A percentile compares a stretch with the other conserved stretches of the same genome.
Conservation (phyloP, 495 filamentous ascomycete genomes). For the Amphirosellinia nigrospora region DNA sequence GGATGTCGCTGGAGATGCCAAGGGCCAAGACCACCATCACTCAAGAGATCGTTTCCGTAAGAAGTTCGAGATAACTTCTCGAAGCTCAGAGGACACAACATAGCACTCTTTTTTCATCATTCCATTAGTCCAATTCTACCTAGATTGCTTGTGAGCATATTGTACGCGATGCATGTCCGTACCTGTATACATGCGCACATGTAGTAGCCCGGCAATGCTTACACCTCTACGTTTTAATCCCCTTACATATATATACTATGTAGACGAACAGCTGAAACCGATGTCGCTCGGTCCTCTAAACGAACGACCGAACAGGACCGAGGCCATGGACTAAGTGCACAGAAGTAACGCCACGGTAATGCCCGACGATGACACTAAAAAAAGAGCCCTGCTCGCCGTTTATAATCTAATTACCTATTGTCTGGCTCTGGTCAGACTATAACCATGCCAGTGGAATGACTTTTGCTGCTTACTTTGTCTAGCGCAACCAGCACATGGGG, state of each 20-base stretch:
- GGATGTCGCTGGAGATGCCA: not conserved
- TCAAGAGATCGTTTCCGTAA: constrained; percentile 12
- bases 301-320: not conserved
- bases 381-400: not conserved
- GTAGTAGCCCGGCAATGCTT: not conserved
- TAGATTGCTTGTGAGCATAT: not conserved
- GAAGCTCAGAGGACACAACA: not conserved
- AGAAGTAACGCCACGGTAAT: constrained; percentile 21
- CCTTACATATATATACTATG: too few species aligned
- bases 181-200: not conserved
- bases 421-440: not conserved
- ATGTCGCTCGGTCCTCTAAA: constrained; percentile 16
- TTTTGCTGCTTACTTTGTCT: constrained; percentile 12
- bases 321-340: constrained; percentile 7
- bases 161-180: not conserved
- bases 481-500: constrained; percentile 11
- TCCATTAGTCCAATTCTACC: not conserved
- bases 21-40: constrained; percentile 12
- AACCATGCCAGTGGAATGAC: not conserved
- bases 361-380: constrained; percentile 4
- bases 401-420: constrained; percentile 20
- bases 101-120: not conserved
- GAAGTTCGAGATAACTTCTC: too few species aligned
- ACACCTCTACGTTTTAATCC: not conserved
- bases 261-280: not conserved